Conservation (phyloP, 768 basidiomycete species). For the Multifurca ochricompacta region DNA sequence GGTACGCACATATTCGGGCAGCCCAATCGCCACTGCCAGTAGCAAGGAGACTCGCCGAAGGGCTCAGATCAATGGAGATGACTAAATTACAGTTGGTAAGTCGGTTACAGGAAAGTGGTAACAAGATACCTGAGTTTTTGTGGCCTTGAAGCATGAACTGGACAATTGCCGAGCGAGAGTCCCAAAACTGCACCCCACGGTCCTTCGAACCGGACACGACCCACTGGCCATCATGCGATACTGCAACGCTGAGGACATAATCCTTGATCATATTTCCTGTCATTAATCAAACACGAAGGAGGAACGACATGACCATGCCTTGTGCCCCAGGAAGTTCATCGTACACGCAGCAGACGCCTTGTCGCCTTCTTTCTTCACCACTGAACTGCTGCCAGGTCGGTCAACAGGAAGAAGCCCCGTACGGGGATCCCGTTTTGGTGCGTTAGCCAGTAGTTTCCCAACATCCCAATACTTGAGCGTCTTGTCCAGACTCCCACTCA, state of each 20-base stretch:
- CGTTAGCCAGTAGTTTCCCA: constrained; percentile 29
- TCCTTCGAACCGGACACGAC: constrained; percentile 96
- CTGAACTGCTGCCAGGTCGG: constrained; percentile 15
- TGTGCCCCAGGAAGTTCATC: constrained; percentile 87
- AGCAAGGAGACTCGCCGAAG: constrained; percentile 52
- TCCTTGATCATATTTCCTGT: constrained; percentile 35
- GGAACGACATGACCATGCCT: constrained; percentile 38
- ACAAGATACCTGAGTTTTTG: constrained; percentile 50
- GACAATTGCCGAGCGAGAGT: constrained; percentile 65
- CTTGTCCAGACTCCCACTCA: constrained; percentile 77
- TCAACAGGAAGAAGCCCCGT: constrained; percentile 18
- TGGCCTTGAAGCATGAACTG: constrained; percentile 90
- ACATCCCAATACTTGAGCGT: constrained; percentile 59
- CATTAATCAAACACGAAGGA: not conserved
- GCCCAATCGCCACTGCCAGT: constrained; percentile 68
- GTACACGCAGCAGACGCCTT: constrained; percentile 47
- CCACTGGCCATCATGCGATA: constrained; percentile 89
- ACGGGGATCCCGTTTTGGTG: constrained; percentile 27
- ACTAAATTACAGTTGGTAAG: constrained; percentile 32
- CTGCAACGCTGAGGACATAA: constrained; percentile 66
- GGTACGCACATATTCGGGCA: constrained; percentile 55
- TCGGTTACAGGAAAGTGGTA: not conserved
- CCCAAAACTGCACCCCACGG: constrained; percentile 93
- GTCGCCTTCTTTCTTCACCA: constrained; percentile 41
- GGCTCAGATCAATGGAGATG: constrained; percentile 65